Percentiles rank a stretch among this genome's conserved stretches.
phyloP scores from a whole-genome alignment of 768 basidiomycete species.

The Amylocystis lapponica region DNA sequence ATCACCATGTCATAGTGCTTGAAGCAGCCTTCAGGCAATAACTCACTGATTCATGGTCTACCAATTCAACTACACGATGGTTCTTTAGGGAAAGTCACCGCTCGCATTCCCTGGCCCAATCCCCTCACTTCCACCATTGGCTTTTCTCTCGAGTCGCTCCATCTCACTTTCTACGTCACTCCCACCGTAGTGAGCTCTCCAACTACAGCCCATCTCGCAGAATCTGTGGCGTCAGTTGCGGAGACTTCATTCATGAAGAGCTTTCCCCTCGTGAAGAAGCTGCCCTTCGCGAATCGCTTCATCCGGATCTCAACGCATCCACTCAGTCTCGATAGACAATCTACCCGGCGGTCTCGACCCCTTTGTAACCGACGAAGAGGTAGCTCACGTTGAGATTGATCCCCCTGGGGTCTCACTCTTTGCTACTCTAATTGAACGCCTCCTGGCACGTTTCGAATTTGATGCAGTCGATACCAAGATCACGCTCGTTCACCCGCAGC shows the following conservation, averaged over 20 bases:
- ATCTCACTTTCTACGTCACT: conserved; percentile 55
- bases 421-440: conserved; percentile 70
- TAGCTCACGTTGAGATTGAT: conserved; percentile 42
- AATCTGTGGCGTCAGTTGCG: conserved; percentile 79
- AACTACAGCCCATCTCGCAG: conserved; percentile 45
- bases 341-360: conserved; percentile 67
- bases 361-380: conserved; percentile 42
- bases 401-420: conserved; percentile 77
- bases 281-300: conserved; percentile 63
- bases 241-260: conserved; percentile 84
- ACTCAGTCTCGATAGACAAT: conserved; percentile 25
- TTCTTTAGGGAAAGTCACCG: conserved; percentile 66
- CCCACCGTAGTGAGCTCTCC: conserved; percentile 13
- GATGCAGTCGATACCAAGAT: conserved; percentile 64
- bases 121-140: conserved; percentile 70
- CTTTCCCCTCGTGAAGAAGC: conserved; percentile 67
- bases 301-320: conserved; percentile 27
- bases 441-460: conserved; percentile 76
- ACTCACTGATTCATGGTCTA: conserved; percentile 54
- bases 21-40: conserved; percentile 61
- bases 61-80: conserved; percentile 70
- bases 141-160: conserved; percentile 60
- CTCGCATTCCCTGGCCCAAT: conserved; percentile 81
- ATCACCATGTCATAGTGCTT: background rate
- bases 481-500: conserved; percentile 60